phyloP scores from a whole-genome alignment of 2,329 filamentous ascomycete species.

The Claviceps fusiformis region DNA sequence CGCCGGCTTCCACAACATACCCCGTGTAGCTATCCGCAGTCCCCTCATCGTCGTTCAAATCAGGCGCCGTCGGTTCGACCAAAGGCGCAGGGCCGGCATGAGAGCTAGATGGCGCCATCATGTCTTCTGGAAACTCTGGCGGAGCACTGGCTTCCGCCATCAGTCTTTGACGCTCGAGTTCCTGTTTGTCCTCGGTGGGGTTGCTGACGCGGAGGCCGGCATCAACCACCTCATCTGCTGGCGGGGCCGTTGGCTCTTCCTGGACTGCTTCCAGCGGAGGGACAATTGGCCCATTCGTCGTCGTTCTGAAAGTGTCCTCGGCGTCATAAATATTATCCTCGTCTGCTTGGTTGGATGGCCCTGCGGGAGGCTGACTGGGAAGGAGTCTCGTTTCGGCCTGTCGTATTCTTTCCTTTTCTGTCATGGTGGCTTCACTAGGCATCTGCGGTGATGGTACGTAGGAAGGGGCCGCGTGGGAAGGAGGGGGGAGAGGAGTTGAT shows the following conservation, averaged over 20 bases:
- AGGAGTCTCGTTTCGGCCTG: constrained; percentile 66
- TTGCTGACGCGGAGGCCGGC: constrained; percentile 18
- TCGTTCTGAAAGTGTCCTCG: constrained; percentile 22
- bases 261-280: constrained; percentile 6
- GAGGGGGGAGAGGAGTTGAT: neutral
- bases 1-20: constrained; percentile 15
- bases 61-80: constrained; percentile 39
- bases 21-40: constrained; percentile 27
- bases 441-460: constrained; percentile 48
- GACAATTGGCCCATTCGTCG: constrained; percentile 7
- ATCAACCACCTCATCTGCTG: constrained; percentile 28
- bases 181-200: constrained; percentile 55
- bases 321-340: constrained; percentile 40
- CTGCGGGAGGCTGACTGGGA: constrained; percentile 55
- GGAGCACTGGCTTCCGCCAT: constrained; percentile 52
- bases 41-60: constrained; percentile 34
- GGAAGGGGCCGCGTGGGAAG: constrained; percentile 22
- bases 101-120: constrained; percentile 17
- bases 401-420: constrained; percentile 71
- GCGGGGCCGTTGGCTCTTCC: constrained; percentile 28
- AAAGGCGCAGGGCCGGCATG: constrained; percentile 8
- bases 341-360: constrained; percentile 24
- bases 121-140: constrained; percentile 41
- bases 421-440: constrained; percentile 45
- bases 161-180: constrained; percentile 55